Evolutionary conservation across 805 yeast genomes (phyloP).

Genomic region (Saccharomycopsis oosterbeekiorum): DNA sequence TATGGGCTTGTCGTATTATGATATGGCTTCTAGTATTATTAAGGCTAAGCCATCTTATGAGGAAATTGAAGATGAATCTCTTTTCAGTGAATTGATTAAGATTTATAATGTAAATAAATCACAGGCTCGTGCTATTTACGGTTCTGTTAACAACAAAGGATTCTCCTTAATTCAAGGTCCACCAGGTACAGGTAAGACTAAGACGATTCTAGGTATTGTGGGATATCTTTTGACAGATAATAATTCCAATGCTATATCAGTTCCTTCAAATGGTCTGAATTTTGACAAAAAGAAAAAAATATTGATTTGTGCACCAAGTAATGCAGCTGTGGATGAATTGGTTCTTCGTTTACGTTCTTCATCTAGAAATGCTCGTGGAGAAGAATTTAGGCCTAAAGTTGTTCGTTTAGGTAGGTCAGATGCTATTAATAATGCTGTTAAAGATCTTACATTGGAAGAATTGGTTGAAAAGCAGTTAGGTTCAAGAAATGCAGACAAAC

Average conservation of each 20-base stretch:
- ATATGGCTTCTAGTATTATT: constrained; percentile 56
- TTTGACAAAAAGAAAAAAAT: constrained; percentile 41
- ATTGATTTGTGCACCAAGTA: constrained; percentile 93
- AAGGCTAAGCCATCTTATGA: constrained; percentile 51
- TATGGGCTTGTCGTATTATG: constrained; percentile 74
- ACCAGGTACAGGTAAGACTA: constrained; percentile 98
- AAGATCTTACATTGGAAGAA: constrained; percentile 78
- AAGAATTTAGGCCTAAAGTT: constrained; percentile 46
- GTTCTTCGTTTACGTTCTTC: constrained; percentile 75
- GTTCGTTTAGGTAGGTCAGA: constrained; percentile 89
- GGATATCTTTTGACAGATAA: constrained; percentile 57
- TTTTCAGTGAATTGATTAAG: constrained; percentile 34
- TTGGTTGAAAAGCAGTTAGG: constrained; percentile 57
- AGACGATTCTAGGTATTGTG: constrained; percentile 85
- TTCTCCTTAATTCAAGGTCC: constrained; percentile 95
- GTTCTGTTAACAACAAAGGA: constrained; percentile 58
- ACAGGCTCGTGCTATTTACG: constrained; percentile 83
- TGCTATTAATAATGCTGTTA: constrained; percentile 72
- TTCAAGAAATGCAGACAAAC: constrained; percentile 28
- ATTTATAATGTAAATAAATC: constrained; percentile 66
- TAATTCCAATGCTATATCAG: constrained; percentile 25
- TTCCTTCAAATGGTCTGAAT: constrained; percentile 24
- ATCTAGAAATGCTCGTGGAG: constrained; percentile 47
- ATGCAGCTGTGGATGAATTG: constrained; percentile 97
- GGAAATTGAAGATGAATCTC: constrained; percentile 27